A percentile compares a stretch with the other conserved stretches of the same genome.
Evolutionary conservation across 2,329 filamentous ascomycete genomes (phyloP).

Genomic region (Delphinella strobiligena): DNA sequence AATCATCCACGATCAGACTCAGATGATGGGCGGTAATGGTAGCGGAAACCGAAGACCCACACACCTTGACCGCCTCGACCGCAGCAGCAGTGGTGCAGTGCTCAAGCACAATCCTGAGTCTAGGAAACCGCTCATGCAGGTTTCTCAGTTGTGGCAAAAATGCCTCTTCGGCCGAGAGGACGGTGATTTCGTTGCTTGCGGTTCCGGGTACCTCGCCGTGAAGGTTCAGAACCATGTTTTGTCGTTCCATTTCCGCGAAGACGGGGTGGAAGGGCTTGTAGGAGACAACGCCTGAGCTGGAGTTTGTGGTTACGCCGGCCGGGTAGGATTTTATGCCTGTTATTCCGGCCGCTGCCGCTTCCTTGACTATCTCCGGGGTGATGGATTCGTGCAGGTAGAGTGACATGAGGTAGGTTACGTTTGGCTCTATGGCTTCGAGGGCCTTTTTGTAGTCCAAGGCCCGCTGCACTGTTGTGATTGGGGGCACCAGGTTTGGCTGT

Average conservation of each 20-base stretch:
- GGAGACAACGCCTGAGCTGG: constrained; percentile 54
- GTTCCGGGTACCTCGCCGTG: constrained; percentile 71
- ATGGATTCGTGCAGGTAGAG: constrained; percentile 38
- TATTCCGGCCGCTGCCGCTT: constrained; percentile 63
- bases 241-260: constrained; percentile 79
- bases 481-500: constrained; percentile 39
- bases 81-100: constrained; percentile 82
- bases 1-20: constrained; percentile 66
- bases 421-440: constrained; percentile 33
- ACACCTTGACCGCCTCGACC: constrained; percentile 62
- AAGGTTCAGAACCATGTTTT: constrained; percentile 78
- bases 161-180: constrained; percentile 56
- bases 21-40: constrained; percentile 84
- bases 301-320: constrained; percentile 46
- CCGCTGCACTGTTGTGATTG: constrained; percentile 36
- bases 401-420: constrained; percentile 40
- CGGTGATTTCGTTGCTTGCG: constrained; percentile 25
- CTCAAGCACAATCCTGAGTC: constrained; percentile 56
- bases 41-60: constrained; percentile 63
- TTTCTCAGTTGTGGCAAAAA: constrained; percentile 72
- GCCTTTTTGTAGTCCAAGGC: constrained; percentile 33
- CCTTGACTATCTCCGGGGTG: constrained; percentile 45
- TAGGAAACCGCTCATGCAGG: constrained; percentile 65
- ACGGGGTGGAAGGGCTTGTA: constrained; percentile 63
- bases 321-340: constrained; percentile 61